Conservation (phyloP, 495 filamentous ascomycete species). For the Lasiosphaeria ovina region DNA sequence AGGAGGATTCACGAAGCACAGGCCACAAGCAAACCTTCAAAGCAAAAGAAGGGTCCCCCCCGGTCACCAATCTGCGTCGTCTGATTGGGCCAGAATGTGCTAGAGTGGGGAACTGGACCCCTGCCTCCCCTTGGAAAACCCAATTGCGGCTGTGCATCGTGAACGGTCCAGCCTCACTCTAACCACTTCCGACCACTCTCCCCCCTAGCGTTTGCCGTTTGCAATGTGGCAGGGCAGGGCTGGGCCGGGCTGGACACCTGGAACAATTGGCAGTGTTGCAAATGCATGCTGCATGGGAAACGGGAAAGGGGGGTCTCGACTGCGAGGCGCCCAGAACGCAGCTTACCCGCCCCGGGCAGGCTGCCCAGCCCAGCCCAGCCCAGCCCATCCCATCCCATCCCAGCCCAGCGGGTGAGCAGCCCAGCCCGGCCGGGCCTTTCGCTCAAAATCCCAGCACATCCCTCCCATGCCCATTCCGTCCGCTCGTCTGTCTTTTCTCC, state of each 20-base stretch:
- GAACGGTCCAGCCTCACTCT: not conserved
- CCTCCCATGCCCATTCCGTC: not conserved
- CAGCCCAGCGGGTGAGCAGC: too few relatives aligned
- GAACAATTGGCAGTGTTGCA: too few relatives aligned
- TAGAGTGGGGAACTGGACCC: not conserved
- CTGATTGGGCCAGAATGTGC: not conserved
- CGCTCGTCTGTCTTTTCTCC: not conserved
- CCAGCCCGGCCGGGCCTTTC: too few relatives aligned
- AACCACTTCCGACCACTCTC: not conserved
- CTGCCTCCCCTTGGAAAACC: not conserved
- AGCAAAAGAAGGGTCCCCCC: too few relatives aligned
- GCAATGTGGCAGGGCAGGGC: not conserved
- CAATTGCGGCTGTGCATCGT: constrained; percentile 1
- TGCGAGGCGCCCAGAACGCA: not conserved
- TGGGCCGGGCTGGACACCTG: not conserved
- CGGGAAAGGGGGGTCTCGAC: not conserved
- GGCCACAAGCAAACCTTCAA: too few relatives aligned
- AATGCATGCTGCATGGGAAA: too few relatives aligned
- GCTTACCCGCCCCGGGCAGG: too few relatives aligned
- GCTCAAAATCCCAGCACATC: not conserved
- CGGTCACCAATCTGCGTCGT: not conserved
- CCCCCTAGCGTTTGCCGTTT: not conserved
- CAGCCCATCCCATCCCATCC: too few relatives aligned
- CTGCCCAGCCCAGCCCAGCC: too few relatives aligned
- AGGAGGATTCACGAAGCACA: too few relatives aligned